Evolutionary conservation across 495 filamentous ascomycete genomes (phyloP).

Genomic region (Hyphodiscus hymeniophilus): DNA sequence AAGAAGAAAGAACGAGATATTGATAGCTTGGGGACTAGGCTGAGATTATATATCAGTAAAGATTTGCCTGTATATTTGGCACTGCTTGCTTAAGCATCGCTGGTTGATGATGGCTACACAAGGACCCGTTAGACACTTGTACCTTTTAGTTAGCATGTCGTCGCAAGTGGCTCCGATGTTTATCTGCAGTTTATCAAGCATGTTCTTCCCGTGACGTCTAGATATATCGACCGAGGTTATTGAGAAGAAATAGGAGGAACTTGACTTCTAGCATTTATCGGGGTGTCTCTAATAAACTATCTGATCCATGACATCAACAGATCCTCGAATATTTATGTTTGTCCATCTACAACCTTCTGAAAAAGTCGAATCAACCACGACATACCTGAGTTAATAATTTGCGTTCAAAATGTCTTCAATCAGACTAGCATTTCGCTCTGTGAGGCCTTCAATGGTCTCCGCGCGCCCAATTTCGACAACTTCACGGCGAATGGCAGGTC

Average conservation of each 20-base stretch:
- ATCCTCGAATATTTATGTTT: background rate
- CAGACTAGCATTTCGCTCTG: slow-evolving; percentile 27
- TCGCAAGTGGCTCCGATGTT: too few relatives aligned
- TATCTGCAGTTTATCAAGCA: too few relatives aligned
- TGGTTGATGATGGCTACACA: too few relatives aligned
- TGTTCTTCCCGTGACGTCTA: too few relatives aligned
- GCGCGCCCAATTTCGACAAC: slow-evolving; percentile 11
- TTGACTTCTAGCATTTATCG: background rate
- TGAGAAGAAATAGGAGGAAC: background rate
- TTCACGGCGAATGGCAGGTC: slow-evolving; percentile 13
- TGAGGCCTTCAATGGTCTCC: slow-evolving; percentile 26
- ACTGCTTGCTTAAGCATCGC: background rate
- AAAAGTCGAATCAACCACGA: background rate
- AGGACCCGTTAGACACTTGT: too few relatives aligned
- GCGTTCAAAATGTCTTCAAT: slow-evolving; percentile 30
- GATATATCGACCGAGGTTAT: too few relatives aligned
- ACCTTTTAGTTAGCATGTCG: too few relatives aligned
- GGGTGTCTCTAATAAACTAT: background rate
- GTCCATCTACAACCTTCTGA: background rate
- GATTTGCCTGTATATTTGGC: background rate
- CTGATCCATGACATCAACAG: background rate
- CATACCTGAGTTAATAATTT: background rate
- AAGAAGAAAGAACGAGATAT: slow-evolving; percentile 3
- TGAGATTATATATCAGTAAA: slow-evolving; percentile 13
- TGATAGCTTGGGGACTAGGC: background rate